Base-by-base conservation (phyloP, 805 yeast genomes). In the Metschnikowia kofuensis region DNA sequence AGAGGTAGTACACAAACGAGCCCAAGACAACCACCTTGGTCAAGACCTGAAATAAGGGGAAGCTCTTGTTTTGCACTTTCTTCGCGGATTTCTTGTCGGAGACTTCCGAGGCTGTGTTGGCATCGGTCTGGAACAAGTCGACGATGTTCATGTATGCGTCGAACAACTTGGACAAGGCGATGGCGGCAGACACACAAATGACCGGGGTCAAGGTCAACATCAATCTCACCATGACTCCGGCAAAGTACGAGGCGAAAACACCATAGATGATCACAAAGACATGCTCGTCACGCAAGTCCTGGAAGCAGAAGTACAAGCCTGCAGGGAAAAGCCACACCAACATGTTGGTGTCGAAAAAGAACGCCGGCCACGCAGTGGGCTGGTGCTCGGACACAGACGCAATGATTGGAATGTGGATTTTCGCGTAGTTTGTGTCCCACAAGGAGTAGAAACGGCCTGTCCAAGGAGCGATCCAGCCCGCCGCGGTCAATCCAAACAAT, bases 331-430 rank as follows among this genome's bases (percentile, higher is more conserved):
- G 77, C 99, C 99, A 95, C 61, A 92, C 88, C 70, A 94, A 77
- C 77, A 92, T 81, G 61, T 84, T 88, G 44, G 94, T 85, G 68
- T 94, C 99, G 66, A 92, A 89, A 80, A 89, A 94, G 68, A 94
- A 95, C 11, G 97, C 83, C 10, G 98, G 96, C 99, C 99, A 94
- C 4, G 99, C 96, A n/a, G 98, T 92, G 51, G 99, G 99, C 77
- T 94, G 99, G 76, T 94, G 99, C 74, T 94, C 99, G 12, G 97
- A 89, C 35, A 94, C 99, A 3, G 97, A 91, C 1, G 99, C 99
- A 70, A 94, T 94, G 65, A 94, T 94, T 40, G 99, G 99, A 61
- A 94, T 94, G 66, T 94, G 99, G 57, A 94, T 87, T 75, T 91
- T 92, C 54, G 99, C 99, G 64, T 95, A 94, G 67, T 80, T 86